Percentiles rank a stretch among this genome's conserved stretches.
These are phyloP conservation scores for Penicillium sp. DNA, from an alignment of 2,329 filamentous ascomycete genomes.

Conservation along the genomic window DNA sequence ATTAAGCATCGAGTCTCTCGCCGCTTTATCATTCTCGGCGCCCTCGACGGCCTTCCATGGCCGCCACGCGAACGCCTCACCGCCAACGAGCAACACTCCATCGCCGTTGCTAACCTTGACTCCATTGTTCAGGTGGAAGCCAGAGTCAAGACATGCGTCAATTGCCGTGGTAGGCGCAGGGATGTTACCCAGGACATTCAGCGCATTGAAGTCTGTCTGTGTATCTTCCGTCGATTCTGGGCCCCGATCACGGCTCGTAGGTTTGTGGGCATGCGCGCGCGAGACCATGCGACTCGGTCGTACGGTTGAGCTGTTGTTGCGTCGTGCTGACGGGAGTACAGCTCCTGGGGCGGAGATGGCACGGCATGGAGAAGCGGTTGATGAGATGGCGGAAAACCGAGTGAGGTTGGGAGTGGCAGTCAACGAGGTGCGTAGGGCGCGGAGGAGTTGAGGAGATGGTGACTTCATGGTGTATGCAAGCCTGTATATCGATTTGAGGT, in stretches of 20 bases:
- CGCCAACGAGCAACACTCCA: conserved; percentile 77
- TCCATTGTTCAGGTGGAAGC: conserved; percentile 85
- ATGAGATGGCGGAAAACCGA: conserved; percentile 13
- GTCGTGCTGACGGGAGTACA: conserved; percentile 12
- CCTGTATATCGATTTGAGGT: not conserved
- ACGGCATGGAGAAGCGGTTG: conserved; percentile 2
- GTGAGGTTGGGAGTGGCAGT: conserved; percentile 13
- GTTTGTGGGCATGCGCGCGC: conserved; percentile 38
- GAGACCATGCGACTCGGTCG: conserved; percentile 36
- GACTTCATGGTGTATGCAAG: conserved; percentile 32
- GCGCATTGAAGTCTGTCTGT: conserved; percentile 69
- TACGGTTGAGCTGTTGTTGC: conserved; percentile 29
- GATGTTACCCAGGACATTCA: conserved; percentile 77
- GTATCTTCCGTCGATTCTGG: conserved; percentile 63
- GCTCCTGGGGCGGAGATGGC: conserved; percentile 1
- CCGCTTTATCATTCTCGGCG: conserved; percentile 32
- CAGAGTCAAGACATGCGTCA: conserved; percentile 77
- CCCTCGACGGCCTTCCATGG: conserved; percentile 66
- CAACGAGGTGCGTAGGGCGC: conserved; percentile 43
- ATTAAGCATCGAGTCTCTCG: conserved; percentile 63
- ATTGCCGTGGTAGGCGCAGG: conserved; percentile 79
- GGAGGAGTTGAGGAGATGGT: conserved; percentile 46
- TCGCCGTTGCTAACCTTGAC: conserved; percentile 67
- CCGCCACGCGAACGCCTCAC: conserved; percentile 85
- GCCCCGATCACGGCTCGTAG: conserved; percentile 58